Conservation (phyloP, 2,329 filamentous ascomycete genomes). For the Metarhizium robertsii region DNA sequence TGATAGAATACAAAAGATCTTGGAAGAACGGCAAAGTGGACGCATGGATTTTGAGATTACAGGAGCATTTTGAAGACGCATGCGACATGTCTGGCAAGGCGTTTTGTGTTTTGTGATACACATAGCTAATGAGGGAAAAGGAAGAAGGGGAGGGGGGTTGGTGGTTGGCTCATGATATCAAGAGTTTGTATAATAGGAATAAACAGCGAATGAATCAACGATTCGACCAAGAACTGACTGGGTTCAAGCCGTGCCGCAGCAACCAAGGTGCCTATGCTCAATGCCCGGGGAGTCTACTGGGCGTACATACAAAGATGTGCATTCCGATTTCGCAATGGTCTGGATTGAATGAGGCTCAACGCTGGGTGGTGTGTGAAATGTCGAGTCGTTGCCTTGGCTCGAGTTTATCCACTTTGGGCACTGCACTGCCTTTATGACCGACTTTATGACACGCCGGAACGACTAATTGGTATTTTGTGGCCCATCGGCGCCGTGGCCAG, state of each 20-base stretch:
- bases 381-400: not conserved
- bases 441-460: not conserved
- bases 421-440: no score
- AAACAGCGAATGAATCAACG: conserved; percentile 3
- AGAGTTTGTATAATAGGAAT: conserved; percentile 7
- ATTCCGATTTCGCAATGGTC: no score
- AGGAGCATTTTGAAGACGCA: not conserved
- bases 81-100: not conserved
- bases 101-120: not conserved
- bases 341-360: not conserved
- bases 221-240: not conserved
- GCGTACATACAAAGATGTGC: not conserved
- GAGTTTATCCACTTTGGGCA: not conserved
- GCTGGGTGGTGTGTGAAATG: not conserved
- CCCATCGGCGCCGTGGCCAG: not conserved
- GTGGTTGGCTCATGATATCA: not conserved
- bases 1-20: not conserved
- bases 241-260: no score
- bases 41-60: not conserved
- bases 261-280: not conserved
- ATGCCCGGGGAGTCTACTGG: not conserved
- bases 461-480: no score
- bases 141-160: no score
- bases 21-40: not conserved
- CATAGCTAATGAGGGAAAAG: not conserved